A percentile compares a stretch with the other conserved stretches of the same genome.
Evolutionary conservation across 345 rosid species (phyloP).

Genomic region (Hibiscus tridactylites): DNA sequence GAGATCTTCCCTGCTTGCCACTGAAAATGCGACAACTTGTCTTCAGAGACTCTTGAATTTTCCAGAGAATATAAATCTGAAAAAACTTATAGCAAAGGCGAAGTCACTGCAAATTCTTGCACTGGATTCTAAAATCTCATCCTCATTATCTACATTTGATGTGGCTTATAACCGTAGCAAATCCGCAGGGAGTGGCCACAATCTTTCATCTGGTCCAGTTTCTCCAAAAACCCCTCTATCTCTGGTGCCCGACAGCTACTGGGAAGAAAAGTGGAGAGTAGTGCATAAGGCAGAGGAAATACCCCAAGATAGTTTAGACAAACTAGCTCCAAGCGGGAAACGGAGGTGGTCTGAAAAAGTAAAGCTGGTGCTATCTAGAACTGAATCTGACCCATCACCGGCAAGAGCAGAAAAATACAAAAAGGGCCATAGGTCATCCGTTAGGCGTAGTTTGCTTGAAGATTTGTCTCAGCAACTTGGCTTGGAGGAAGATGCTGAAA

Average conservation of each 20-base stretch:
- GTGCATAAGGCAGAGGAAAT: conserved; percentile 57
- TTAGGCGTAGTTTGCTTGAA: conserved; percentile 58
- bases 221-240: conserved; percentile 59
- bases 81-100: conserved; percentile 57
- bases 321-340: conserved; percentile 34
- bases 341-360: conserved; percentile 75
- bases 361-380: conserved; percentile 49
- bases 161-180: conserved; percentile 32
- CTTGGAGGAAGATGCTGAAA: conserved; percentile 35
- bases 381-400: conserved; percentile 67
- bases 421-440: conserved; percentile 33
- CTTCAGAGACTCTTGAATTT: conserved; percentile 82
- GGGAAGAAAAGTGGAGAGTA: conserved; percentile 96
- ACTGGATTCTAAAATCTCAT: conserved; percentile 33
- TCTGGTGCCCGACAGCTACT: conserved; percentile 66
- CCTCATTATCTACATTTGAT: conserved; percentile 15
- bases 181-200: conserved; percentile 39
- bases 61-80: conserved; percentile 59
- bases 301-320: conserved; percentile 28
- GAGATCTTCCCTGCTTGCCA: conserved; percentile 82
- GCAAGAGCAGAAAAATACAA: conserved; percentile 25
- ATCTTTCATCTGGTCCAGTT: conserved; percentile 42
- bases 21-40: conserved; percentile 86
- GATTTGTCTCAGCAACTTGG: conserved; percentile 63
- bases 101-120: conserved; percentile 68